Conservation (phyloP, 2,329 filamentous ascomycete genomes). For the Epichloe hybrida region DNA sequence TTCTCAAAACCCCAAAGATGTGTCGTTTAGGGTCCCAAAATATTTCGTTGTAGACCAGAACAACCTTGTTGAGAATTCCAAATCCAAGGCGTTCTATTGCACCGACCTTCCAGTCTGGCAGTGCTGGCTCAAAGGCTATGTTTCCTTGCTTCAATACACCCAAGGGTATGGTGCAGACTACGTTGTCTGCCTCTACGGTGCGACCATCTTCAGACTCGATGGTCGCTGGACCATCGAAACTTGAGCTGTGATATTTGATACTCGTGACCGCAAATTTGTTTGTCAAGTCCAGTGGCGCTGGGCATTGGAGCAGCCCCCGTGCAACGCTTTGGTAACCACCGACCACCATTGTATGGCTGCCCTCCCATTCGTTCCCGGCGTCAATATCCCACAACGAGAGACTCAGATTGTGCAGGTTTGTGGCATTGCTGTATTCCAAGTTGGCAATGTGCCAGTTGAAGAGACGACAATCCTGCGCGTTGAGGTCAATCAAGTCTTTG, state of each 20-base stretch:
- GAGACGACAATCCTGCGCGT: conserved; percentile 73
- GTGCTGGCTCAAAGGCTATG: conserved; percentile 73
- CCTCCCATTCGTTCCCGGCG: conserved; percentile 94
- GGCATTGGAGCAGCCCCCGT: conserved; percentile 63
- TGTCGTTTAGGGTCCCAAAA: conserved; percentile 88
- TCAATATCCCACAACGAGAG: conserved; percentile 93
- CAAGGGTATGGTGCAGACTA: conserved; percentile 83
- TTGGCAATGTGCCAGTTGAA: conserved; percentile 99
- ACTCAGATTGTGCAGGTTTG: conserved; percentile 74
- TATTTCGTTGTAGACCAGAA: conserved; percentile 73
- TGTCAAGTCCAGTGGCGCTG: conserved; percentile 62
- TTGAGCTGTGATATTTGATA: conserved; percentile 48
- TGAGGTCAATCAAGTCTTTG: conserved; percentile 66
- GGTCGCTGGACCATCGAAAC: conserved; percentile 33
- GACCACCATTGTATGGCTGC: conserved; percentile 81
- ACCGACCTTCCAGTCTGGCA: conserved; percentile 76
- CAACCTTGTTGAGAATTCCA: conserved; percentile 88
- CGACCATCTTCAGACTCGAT: conserved; percentile 70
- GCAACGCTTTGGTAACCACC: conserved; percentile 91
- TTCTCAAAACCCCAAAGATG: conserved; percentile 84
- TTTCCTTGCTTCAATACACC: conserved; percentile 78
- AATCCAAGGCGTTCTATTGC: conserved; percentile 79
- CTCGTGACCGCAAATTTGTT: conserved; percentile 60
- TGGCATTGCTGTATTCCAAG: conserved; percentile 92
- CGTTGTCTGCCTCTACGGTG: conserved; percentile 66